Base-by-base conservation (phyloP, 441 rosid species). In the Mallotus repandus region DNA sequence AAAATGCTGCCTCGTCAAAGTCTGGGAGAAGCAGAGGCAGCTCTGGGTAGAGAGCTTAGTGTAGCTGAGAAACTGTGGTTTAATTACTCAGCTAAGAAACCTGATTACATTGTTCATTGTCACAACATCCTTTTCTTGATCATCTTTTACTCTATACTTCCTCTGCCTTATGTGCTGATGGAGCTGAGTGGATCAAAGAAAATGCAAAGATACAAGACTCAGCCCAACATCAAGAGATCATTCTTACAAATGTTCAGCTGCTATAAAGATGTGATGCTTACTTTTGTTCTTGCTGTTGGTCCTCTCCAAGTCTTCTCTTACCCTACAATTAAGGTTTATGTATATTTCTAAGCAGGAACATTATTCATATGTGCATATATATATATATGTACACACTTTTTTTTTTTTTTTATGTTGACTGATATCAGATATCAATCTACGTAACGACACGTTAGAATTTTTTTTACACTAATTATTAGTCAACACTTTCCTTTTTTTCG, bases 221-320 rank as follows among this genome's bases (percentile, higher is more conserved):
- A 84, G 71, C 77, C 88, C 53, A 80, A 81, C 38, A 68, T 82
- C 68, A 77, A 60, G 55, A 74, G 18, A 50, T 75, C 84, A 10
- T 46, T 63, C 7, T 18, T 59, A 4, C 79, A 83, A 53, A 70
- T 83, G 70, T 29, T 81, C 43, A 74, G 35, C 22, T 85, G 89
- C 63, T 85, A 80, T 46, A 71, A 35, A 63, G 74, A 76, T 61
- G 82, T 81, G 6, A 13, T 82, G 58, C 8, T 32, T 32, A 70
- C 53, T 60, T 82, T 85, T 29, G 7, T 77, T 70, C 61, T 79
- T 46, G 80, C 70, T 7, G 83, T 73, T 1, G 68, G 56, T 18
- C 88, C 84, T 4, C 59, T 85, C 50, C 81, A 77, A 62, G 66
- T 75, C 41, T 32, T 66, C 18, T 83, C 86, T 11, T 83, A 75